A percentile compares a stretch with the other conserved stretches of the same genome.
These are phyloP conservation scores for Boletus eberwhitei DNA, from an alignment of 768 basidiomycete species.

Conservation along the genomic window DNA sequence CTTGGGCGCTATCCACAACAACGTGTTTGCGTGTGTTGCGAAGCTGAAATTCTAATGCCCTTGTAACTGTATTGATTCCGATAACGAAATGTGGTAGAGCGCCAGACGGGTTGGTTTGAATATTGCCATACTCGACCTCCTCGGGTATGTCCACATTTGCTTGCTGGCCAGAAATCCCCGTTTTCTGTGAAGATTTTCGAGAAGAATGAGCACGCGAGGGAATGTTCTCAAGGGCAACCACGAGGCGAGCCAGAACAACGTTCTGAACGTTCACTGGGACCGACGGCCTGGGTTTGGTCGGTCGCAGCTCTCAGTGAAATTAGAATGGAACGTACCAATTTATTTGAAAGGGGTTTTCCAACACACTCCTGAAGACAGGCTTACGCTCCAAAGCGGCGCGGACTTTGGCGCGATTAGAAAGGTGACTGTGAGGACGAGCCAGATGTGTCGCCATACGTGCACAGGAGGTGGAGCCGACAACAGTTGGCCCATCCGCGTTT, in stretches of 20 bases:
- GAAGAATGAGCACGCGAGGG: conserved; percentile 33
- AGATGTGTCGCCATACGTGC: conserved; percentile 44
- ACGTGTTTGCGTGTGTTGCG: conserved; percentile 24
- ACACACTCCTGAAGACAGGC: conserved; percentile 61
- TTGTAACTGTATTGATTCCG: conserved; percentile 83
- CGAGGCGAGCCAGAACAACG: conserved; percentile 46
- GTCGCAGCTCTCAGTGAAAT: not conserved
- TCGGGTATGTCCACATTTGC: conserved; percentile 30
- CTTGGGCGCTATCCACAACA: not conserved
- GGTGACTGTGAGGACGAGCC: conserved; percentile 52
- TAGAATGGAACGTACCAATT: conserved; percentile 48
- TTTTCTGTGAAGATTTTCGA: conserved; percentile 9
- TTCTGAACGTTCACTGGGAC: conserved; percentile 65
- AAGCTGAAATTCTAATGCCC: conserved; percentile 61
- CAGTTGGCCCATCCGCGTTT: not conserved
- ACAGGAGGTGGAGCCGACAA: not conserved
- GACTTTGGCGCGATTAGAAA: conserved; percentile 60
- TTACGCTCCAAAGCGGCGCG: conserved; percentile 50
- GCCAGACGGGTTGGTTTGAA: not conserved
- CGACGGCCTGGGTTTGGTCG: conserved; percentile 48
- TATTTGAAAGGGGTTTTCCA: conserved; percentile 71
- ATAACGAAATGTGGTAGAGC: conserved; percentile 42
- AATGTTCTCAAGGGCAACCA: conserved; percentile 50
- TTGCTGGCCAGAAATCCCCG: not conserved
- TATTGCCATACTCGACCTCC: not conserved